These are phyloP conservation scores for Martensiomyces pterosporus DNA, from an alignment of 192 early-diverging fungal species.

Conservation along the genomic window DNA sequence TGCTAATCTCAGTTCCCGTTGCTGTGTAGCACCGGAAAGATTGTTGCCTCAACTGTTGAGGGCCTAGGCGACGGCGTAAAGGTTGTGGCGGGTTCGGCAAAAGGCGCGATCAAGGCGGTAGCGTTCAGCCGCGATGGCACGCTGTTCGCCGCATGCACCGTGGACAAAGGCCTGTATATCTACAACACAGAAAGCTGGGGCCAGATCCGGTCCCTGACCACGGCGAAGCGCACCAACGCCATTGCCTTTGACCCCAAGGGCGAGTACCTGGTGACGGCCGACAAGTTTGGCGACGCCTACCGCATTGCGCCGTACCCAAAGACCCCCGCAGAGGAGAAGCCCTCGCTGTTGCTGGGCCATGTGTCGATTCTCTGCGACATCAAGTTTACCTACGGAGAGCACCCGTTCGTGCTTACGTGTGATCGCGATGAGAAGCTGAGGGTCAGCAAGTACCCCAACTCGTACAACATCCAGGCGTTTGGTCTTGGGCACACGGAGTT, in stretches of 20 bases:
- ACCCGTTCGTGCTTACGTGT: conserved; percentile 70
- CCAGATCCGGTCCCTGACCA: conserved; percentile 40
- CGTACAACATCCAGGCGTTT: conserved; percentile 84
- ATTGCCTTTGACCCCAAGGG: conserved; percentile 65
- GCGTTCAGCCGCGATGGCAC: conserved; percentile 56
- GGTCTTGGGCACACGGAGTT: conserved; percentile 87
- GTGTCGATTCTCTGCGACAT: conserved; percentile 92
- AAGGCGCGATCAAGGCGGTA: conserved; percentile 46
- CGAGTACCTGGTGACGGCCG: conserved; percentile 66
- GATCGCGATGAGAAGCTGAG: conserved; percentile 99
- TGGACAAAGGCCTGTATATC: conserved; percentile 64
- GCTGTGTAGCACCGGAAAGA: conserved; percentile 23
- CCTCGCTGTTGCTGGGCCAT: conserved; percentile 71
- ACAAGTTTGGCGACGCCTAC: conserved; percentile 97
- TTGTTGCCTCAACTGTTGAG: conserved; percentile 23
- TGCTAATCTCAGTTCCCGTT: no score
- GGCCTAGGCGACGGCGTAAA: neutral
- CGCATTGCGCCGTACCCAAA: neutral
- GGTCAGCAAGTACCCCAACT: conserved; percentile 84
- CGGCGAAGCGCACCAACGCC: conserved; percentile 70
- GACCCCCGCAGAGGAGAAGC: conserved; percentile 8
- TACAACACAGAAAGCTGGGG: conserved; percentile 61
- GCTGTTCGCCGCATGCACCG: conserved; percentile 59
- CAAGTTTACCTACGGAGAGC: conserved; percentile 58
- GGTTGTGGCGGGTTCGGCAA: conserved; percentile 23